Evolutionary conservation across 257 asterid species (phyloP), one percentile per base, ranked within the genome.

Genomic region (Datura wrightii): DNA sequence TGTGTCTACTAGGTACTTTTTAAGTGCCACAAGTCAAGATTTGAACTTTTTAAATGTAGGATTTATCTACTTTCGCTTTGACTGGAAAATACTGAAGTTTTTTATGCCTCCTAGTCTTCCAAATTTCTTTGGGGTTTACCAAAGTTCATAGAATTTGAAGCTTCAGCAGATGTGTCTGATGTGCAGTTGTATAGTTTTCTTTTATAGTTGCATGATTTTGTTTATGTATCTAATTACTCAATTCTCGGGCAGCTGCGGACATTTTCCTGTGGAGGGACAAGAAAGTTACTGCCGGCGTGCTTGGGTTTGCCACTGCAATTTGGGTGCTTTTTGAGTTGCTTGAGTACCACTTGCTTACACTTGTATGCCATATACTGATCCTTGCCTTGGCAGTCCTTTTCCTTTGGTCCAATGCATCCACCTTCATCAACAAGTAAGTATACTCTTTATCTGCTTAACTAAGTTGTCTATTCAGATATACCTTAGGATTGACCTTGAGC

Each of bases 311-410:
- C 39, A 95, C 98, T 67, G 91, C 93, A 79, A 85, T 94, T 85
- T 95, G 97, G 97, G 96, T 95, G 90, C 92, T 95, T 60, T 95
- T 94, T 85, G 99, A 95, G 88, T 90, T 95, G 94, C 90, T 94
- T 74, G 95, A 95, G 78, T 95, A 95, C 85, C 97, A 95, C 86
- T 86, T 95, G 88, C 96, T 95, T 42, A 87, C 99, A 4, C 91
- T 95, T 55, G 93, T 95, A 56, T 94, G 99, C 93, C 99, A 95
- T 84, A 70, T 94, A 72, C 85, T 95, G 85, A 93, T 95, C 81
- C 90, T 92, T 87, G 94, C 91, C 56, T 85, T 94, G 83, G 97
- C 94, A 55, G 37, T 94, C 84, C 87, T 91, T 66, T 94, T 95
- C 93, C 90, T 94, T 90, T 92, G 97, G 97, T 93, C 98, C 82